phyloP scores from a whole-genome alignment of 345 rosid species.

The Rhizophora mangle region DNA sequence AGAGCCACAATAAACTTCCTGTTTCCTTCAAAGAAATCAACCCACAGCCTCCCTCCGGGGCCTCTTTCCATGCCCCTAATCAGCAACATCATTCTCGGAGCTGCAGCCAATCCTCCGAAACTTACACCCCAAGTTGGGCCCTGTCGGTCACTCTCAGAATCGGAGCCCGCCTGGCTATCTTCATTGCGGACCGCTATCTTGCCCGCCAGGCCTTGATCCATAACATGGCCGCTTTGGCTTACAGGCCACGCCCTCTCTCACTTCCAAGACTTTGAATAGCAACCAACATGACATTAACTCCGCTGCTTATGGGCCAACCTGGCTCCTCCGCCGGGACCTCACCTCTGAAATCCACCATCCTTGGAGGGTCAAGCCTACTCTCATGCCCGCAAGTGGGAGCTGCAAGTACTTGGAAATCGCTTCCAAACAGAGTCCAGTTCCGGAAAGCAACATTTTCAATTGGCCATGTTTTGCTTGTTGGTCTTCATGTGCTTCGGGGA shows the following conservation, averaged over 20 bases:
- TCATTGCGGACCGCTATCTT: conserved; percentile 20
- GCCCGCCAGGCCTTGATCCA: conserved; percentile 23
- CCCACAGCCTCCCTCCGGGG: conserved; percentile 13
- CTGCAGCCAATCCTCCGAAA: conserved; percentile 3
- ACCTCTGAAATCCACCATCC: conserved; percentile 21
- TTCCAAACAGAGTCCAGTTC: conserved; percentile 4
- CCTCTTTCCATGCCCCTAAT: conserved; percentile 13
- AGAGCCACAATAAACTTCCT: background rate
- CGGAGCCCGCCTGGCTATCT: conserved; percentile 13
- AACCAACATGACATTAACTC: conserved; percentile 2
- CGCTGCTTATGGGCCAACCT: conserved; percentile 9
- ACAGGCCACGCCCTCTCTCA: background rate
- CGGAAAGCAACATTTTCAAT: conserved; percentile 5
- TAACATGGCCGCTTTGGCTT: conserved; percentile 8
- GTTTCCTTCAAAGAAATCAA: background rate
- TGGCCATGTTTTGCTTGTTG: conserved; percentile 19
- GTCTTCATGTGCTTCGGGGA: conserved; percentile 21
- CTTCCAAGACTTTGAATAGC: background rate
- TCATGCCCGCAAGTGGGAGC: conserved; percentile 13
- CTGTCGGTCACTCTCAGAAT: conserved; percentile 9
- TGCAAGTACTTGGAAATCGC: background rate
- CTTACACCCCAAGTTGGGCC: conserved; percentile 10
- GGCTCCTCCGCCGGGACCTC: conserved; percentile 27
- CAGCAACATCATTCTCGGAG: background rate
- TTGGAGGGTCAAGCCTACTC: conserved; percentile 12